Evolutionary conservation across 2,329 filamentous ascomycete species (phyloP), one percentile per base, ranked within the genome.

Genomic region (Diaporthe citri): DNA sequence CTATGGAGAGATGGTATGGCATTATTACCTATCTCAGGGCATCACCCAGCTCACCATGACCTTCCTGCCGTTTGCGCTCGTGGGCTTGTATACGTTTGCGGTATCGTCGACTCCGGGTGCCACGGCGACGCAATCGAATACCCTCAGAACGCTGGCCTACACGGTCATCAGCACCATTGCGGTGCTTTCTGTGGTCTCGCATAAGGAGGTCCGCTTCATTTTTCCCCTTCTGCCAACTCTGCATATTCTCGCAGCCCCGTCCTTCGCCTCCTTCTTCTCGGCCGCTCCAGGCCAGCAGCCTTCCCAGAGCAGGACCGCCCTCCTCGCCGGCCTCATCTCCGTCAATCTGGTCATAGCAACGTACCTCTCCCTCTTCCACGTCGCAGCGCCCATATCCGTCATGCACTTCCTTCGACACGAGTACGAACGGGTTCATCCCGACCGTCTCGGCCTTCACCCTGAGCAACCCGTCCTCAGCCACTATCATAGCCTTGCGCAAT

Each of bases 191-290:
- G 81, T 94, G 62, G 94, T 98, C 78, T 92, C 95, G 1, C 97
- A 99, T 86, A 99, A 99, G 83, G 97, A 99, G 87, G 94, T 98
- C 79, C 95, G 97, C 80, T 99, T 99, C 86, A 94, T 98, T 78
- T 98, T 97, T 80, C 96, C 97, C 1, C 89, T 99, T 25, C 89
- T 98, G 2, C 96, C 97, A 1, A 89, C 93, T n/a, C 89, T 99
- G 9, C 95, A 97, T 82, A 86, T 98, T 77, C 87, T 98, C 52
- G 91, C 94, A 1, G 95, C 95, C 0, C 90, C 91, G 0, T 88
- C 91, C 3, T 84, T 94, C 22, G 86, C 90, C 3, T 83, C 86
- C 12, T 95, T 94, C 85, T 95, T 96, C 82, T 72, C 77, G 70
- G 77, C 72, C 70, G 77, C 74, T 41, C 83, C 80, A 41, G 80